These are phyloP conservation scores for Teunomyces gatunensis DNA, from an alignment of 805 yeast species.

Conservation along the genomic window DNA sequence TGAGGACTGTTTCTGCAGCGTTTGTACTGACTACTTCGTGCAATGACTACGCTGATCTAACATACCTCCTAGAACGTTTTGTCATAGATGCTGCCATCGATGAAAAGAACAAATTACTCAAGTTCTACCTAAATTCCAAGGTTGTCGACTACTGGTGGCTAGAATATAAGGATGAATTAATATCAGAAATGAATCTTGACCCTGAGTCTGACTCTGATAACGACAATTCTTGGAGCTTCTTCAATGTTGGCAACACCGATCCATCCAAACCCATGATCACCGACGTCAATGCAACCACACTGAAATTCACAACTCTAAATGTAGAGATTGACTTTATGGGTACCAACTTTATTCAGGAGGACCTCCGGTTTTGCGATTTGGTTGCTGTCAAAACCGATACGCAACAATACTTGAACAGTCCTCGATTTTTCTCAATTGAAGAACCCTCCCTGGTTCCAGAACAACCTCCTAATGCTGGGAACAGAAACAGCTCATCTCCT, in stretches of 20 bases:
- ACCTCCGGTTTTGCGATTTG: slow-evolving; percentile 43
- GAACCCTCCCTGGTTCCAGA: not conserved
- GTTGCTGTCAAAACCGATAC: slow-evolving; percentile 36
- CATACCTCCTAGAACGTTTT: slow-evolving; percentile 21
- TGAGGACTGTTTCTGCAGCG: not conserved
- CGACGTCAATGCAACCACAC: slow-evolving; percentile 46
- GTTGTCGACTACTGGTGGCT: slow-evolving; percentile 12
- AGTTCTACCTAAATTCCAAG: slow-evolving; percentile 35
- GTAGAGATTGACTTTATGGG: slow-evolving; percentile 45
- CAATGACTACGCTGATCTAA: not conserved
- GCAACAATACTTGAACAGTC: slow-evolving; percentile 20
- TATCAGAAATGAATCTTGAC: not conserved
- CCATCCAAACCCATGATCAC: slow-evolving; percentile 21
- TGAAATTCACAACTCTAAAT: slow-evolving; percentile 49
- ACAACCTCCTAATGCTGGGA: not conserved
- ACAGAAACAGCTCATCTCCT: not conserved
- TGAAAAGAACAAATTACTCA: slow-evolving; percentile 23
- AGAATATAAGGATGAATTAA: not conserved
- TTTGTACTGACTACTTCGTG: slow-evolving; percentile 11
- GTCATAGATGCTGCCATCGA: slow-evolving; percentile 37
- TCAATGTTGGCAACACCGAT: not conserved
- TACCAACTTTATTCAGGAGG: slow-evolving; percentile 36
- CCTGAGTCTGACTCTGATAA: not conserved
- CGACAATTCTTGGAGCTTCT: not conserved
- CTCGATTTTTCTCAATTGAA: slow-evolving; percentile 18